Evolutionary conservation across 495 filamentous ascomycete genomes (phyloP).

Genomic region (Penicillium soppii): DNA sequence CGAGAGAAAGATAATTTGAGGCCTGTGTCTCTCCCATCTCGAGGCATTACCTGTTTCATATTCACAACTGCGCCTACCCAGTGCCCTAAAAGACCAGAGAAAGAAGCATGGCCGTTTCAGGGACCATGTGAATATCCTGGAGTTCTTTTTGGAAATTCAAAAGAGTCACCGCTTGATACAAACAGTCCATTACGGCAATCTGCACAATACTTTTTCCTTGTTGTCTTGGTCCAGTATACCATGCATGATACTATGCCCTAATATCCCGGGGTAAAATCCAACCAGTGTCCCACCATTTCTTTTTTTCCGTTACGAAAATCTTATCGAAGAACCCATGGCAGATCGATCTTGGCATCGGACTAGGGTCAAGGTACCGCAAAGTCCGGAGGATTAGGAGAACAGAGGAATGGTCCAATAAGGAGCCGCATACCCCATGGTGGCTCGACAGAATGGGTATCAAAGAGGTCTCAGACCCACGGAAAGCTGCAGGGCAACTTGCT

Average conservation of each 20-base stretch:
- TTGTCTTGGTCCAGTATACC: neutral
- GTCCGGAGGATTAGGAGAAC: constrained; percentile 26
- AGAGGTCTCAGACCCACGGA: constrained; percentile 39
- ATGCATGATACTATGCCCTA: neutral
- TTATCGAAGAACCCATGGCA: constrained; percentile 9
- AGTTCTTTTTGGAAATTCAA: constrained; percentile 23
- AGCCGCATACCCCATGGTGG: constrained; percentile 10
- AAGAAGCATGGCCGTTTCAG: constrained; percentile 29
- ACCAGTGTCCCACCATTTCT: constrained; percentile 2
- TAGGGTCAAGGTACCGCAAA: constrained; percentile 16
- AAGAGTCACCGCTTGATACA: constrained; percentile 23
- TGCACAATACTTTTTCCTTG: neutral
- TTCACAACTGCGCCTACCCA: constrained; percentile 33
- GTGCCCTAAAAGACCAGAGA: constrained; percentile 14
- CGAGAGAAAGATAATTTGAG: constrained; percentile 8
- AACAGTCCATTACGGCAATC: constrained; percentile 32
- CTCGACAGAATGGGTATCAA: constrained; percentile 30
- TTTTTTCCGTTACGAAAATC: neutral
- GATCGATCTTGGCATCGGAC: constrained; percentile 17
- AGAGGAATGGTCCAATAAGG: constrained; percentile 20
- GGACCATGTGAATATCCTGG: constrained; percentile 54
- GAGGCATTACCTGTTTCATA: constrained; percentile 41
- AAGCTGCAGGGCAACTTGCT: constrained; percentile 34
- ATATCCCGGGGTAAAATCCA: neutral
- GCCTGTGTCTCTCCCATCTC: constrained; percentile 25